Base-by-base conservation (phyloP, 164 flowering plant genomes). In the Magnolia kwangsiensis region DNA sequence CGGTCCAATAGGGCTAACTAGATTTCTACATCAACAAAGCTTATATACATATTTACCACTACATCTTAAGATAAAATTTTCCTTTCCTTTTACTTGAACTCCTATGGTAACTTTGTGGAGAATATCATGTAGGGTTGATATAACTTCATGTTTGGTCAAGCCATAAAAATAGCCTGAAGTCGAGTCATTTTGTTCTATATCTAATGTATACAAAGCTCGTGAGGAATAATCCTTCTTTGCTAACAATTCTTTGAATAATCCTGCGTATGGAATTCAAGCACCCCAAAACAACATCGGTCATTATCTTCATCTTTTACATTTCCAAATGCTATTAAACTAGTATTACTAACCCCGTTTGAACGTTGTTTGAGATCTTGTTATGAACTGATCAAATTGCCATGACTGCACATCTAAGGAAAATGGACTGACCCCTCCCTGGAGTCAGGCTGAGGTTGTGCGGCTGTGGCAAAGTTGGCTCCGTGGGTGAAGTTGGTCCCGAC, bases 401-500 rank as follows among this genome's bases (percentile, higher is more conserved):
- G 2, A 77, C 51, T 90, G 94, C 0, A 90, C 88, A 72, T 87
- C 80, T 20, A 87, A 75, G 18, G 94, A 87, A 59, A 90, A 37
- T n/a, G 92, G 92, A 69, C 92, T 90, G 78, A 73, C 83, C n/a
- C 94, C 94, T 67, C 81, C 69, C 58, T 88, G 86, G 7, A 75
- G 69, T 0, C 80, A 79, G 5, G 88, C 85, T 2, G 84, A 78
- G 83, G 88, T 87, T 31, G 82, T 49, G 75, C 83, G 0, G 85
- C 81, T 0, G 85, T 83, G 3, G 83, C 85, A 49, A 90, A 90
- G 74, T 90, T 90, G 72, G 90, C 92, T 69, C 94, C 94, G 67
- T 86, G 87, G 27, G 74, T 89, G 85, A 88, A 90, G 79, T 90
- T 88, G 4, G 92, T 82, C 4, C 89, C 92, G 73, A 89, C 74